Evolutionary conservation across 2,329 filamentous ascomycete species (phyloP).

Genomic region (Paraconiothyrium sp.): DNA sequence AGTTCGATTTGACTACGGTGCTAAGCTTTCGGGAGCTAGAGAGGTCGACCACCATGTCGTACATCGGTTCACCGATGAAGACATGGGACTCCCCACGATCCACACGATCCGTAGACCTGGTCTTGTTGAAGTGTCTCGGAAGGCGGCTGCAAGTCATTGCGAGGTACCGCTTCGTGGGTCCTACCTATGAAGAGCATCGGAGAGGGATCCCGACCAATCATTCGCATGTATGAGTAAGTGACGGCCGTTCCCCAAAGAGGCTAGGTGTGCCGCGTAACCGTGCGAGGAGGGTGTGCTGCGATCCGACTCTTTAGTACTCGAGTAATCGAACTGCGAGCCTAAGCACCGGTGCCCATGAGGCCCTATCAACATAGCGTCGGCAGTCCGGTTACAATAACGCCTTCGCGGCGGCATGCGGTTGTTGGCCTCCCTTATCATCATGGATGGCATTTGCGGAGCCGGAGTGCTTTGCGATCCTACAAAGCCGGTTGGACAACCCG

Average conservation of each 20-base stretch:
- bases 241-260: not conserved
- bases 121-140: not conserved
- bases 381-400: no score
- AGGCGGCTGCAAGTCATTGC: not conserved
- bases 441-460: not conserved
- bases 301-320: no score
- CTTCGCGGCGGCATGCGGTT: not conserved
- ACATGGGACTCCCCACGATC: not conserved
- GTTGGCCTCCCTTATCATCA: not conserved
- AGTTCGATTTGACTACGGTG: conserved; percentile 6
- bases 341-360: no score
- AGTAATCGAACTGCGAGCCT: no score
- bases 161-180: not conserved
- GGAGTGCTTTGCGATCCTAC: not conserved
- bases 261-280: not conserved
- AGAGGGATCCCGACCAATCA: not conserved
- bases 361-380: no score
- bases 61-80: conserved; percentile 7
- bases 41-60: not conserved
- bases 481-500: not conserved
- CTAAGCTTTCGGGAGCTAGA: conserved; percentile 10
- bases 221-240: not conserved
- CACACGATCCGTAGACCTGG: not conserved
- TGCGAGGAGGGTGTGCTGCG: no score
- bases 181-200: not conserved